Percentiles rank a stretch among this genome's conserved stretches.
phyloP scores from a whole-genome alignment of 108 stramenopile species.

The Heterococcus sp. region DNA sequence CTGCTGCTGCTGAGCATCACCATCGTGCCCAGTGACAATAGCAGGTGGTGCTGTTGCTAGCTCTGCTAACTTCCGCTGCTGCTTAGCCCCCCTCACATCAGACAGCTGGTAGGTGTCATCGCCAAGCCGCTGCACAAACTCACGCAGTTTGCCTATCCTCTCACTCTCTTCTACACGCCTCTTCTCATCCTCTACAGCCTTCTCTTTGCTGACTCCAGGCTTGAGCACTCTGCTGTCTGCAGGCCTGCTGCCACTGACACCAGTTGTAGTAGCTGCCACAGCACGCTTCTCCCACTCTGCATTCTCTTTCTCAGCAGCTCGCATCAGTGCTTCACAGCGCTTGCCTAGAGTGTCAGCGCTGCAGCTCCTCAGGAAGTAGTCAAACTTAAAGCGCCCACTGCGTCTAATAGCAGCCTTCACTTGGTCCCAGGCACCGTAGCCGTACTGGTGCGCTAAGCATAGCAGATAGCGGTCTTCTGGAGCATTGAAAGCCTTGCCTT shows the following conservation, averaged over 20 bases:
- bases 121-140: conserved; percentile 26
- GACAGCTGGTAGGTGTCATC: conserved; percentile 20
- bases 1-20: not conserved
- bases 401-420: conserved; percentile 55
- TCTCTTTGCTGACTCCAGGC: not conserved
- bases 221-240: not conserved
- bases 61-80: conserved; percentile 17
- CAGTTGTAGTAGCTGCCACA: not conserved
- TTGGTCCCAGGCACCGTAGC: conserved; percentile 58
- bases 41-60: not conserved
- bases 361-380: conserved; percentile 54
- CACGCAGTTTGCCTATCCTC: conserved; percentile 16
- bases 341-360: conserved; percentile 47
- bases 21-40: not conserved
- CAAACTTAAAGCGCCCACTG: conserved; percentile 53
- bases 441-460: conserved; percentile 47
- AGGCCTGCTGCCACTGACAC: not conserved
- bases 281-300: conserved; percentile 43
- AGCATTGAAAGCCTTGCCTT: conserved; percentile 49
- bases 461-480: conserved; percentile 55
- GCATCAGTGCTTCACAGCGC: conserved; percentile 53
- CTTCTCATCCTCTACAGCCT: conserved; percentile 21
- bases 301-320: conserved; percentile 48
- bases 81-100: conserved; percentile 22
- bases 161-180: conserved; percentile 26